Percentiles rank a stretch among this genome's conserved stretches.
Evolutionary conservation across 2,329 filamentous ascomycete genomes (phyloP).

Genomic region (Colletotrichum trifolii): DNA sequence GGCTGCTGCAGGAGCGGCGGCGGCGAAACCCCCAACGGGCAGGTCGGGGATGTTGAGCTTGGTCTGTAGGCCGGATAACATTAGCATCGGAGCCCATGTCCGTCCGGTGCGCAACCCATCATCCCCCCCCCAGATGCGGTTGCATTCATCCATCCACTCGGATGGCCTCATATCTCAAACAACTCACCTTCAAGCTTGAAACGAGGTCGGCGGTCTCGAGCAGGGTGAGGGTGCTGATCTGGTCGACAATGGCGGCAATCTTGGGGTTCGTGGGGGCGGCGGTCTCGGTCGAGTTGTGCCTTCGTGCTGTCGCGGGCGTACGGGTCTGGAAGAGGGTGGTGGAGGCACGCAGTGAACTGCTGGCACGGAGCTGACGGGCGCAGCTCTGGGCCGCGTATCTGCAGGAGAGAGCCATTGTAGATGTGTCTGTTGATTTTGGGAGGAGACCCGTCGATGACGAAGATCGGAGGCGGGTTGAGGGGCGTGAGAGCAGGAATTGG

Average conservation of each 20-base stretch:
- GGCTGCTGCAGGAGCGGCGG: constrained; percentile 62
- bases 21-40: constrained; percentile 90
- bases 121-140: not conserved
- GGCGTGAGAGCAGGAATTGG: constrained; percentile 13
- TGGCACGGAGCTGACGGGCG: constrained; percentile 69
- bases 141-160: not conserved
- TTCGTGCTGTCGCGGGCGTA: constrained; percentile 65
- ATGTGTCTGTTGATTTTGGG: constrained; percentile 26
- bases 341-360: constrained; percentile 58
- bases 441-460: constrained; percentile 25
- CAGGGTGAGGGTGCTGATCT: constrained; percentile 98
- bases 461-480: constrained; percentile 7
- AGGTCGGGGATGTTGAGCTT: constrained; percentile 98
- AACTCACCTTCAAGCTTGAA: constrained; percentile 86
- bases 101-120: not conserved
- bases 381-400: constrained; percentile 73
- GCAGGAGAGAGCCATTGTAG: constrained; percentile 71
- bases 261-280: constrained; percentile 79
- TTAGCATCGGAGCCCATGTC: constrained; percentile 26
- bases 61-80: constrained; percentile 64
- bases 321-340: constrained; percentile 58
- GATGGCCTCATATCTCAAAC: not conserved
- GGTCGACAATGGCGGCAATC: constrained; percentile 94
- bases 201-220: constrained; percentile 98
- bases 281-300: constrained; percentile 90